Conservation (phyloP, 768 basidiomycete genomes). For the Kwoniella newhampshirensis region DNA sequence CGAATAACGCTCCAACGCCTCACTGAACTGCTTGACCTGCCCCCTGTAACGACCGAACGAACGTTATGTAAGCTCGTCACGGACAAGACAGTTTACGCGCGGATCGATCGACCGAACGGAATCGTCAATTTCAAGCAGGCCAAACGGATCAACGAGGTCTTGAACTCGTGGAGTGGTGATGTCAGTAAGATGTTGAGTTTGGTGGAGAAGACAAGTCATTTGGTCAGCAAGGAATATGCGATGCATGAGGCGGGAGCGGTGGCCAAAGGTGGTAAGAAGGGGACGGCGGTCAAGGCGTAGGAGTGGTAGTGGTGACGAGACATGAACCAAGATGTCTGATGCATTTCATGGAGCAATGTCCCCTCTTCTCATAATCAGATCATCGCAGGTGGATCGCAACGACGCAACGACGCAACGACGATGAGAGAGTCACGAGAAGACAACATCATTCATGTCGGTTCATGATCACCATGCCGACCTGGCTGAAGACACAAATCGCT, state of each 20-base stretch:
- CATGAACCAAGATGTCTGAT: too few relatives aligned
- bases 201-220: slow-evolving; percentile 90
- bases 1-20: slow-evolving; percentile 82
- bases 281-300: slow-evolving; percentile 14
- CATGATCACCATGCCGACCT: too few relatives aligned
- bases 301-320: too few relatives aligned
- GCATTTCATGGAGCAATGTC: too few relatives aligned
- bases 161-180: slow-evolving; percentile 98
- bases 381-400: too few relatives aligned
- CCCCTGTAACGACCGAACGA: slow-evolving; percentile 77
- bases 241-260: slow-evolving; percentile 31
- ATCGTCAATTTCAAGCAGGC: slow-evolving; percentile 83
- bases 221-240: slow-evolving; percentile 55
- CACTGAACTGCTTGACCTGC: slow-evolving; percentile 81
- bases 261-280: slow-evolving; percentile 24
- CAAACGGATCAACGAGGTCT: slow-evolving; percentile 81
- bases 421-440: too few relatives aligned
- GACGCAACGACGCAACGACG: too few relatives aligned
- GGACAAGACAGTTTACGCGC: slow-evolving; percentile 87
- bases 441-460: too few relatives aligned
- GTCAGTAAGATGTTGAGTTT: slow-evolving; percentile 87
- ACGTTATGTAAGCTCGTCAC: slow-evolving; percentile 86
- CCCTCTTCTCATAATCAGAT: too few relatives aligned
- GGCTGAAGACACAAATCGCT: too few relatives aligned
- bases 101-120: slow-evolving; percentile 86